Evolutionary conservation across 441 rosid genomes (phyloP), one percentile per base, ranked within the genome.

Genomic region (Hura crepitans): DNA sequence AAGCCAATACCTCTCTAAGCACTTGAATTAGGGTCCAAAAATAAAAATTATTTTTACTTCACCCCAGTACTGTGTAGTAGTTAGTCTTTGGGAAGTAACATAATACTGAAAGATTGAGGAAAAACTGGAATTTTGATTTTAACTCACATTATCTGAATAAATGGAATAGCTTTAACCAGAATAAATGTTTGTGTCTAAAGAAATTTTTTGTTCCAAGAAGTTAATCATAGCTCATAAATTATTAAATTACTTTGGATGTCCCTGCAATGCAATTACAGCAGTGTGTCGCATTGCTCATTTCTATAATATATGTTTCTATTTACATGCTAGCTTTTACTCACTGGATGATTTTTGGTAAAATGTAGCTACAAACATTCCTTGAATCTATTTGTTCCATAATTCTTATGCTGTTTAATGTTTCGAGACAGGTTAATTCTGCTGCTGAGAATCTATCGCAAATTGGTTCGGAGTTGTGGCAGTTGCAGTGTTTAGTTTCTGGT

Each of bases 351-450:
- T 1, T 43, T 30, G 39, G 35, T 71, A 35, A 14, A 18, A 46
- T 54, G 39, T 57, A 31, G 59, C 43, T 43, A 11, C 18, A 49
- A 63, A 39, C 39, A 58, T 53, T 10, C 62, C 54, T 23, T 23
- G 5, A 10, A 59, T 51, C 23, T 63, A 17, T 23, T 51, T 55
- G 43, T 22, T 58, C 51, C 14, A 61, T 69, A 49, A 66, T 74
- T 63, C 63, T 68, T 51, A 49, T 63, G 58, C 60, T 27, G 62
- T 50, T 25, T 14, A 35, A 18, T 73, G 4, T 71, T 62, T 55
- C 78, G 63, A 69, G 60, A 77, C 93, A 95, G 99, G 91, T 92
- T 58, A 80, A 79, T 76, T 80, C 78, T 59, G 87, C 96, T 78
- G 74, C 78, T 74, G 84, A 78, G 49, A 88, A 85, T 87, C 81